Evolutionary conservation across 768 basidiomycete species (phyloP), one percentile per base, ranked within the genome.

Genomic region (Stropharia rugosoannulata): DNA sequence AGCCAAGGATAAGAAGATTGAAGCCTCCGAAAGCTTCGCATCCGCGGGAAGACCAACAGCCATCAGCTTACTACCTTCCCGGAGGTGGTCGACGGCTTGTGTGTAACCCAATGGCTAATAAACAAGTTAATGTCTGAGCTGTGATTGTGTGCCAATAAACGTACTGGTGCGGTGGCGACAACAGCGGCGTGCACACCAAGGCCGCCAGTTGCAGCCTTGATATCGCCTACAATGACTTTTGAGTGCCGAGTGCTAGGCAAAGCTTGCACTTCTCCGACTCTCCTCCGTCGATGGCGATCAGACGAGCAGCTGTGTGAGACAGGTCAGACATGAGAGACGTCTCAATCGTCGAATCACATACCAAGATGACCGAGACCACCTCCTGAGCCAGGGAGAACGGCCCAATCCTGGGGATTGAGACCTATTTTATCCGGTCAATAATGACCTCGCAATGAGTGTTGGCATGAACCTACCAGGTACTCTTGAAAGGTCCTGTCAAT

Each of bases 291-390:
- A 67, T 44, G 3, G 90, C 93, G 55, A 94, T 83, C 8, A 93
- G 89, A 18, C 86, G 92, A 32, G 93, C 69, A 22, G 90, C 85
- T 82, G 51, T 10, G 16, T 36, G 46, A n/a, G n/a, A 12, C 10
- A 44, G n/a, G 25, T 12, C 2, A 49, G 22, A 29, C 25, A 46
- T 22, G 54, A 12, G 1, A 39, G 10, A 32, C 32, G 16, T 8
- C 35, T 38, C 10, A 15, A 36, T 12, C 22, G 46, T 13, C 15
- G 11, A 27, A 22, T 29, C 18, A 55, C 66, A 27, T 54, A 85
- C 82, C 89, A 29, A 95, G 79, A 72, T 93, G 89, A 7, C 92
- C 93, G 29, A 93, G 84, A 11, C 92, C 90, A 52, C 89, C 89
- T 3, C 89, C 90, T 2, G 89, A 89, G 42, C 90, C 90, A 10